phyloP scores from a whole-genome alignment of 306 rosid genomes.

The Heteromeles arbutifolia region DNA sequence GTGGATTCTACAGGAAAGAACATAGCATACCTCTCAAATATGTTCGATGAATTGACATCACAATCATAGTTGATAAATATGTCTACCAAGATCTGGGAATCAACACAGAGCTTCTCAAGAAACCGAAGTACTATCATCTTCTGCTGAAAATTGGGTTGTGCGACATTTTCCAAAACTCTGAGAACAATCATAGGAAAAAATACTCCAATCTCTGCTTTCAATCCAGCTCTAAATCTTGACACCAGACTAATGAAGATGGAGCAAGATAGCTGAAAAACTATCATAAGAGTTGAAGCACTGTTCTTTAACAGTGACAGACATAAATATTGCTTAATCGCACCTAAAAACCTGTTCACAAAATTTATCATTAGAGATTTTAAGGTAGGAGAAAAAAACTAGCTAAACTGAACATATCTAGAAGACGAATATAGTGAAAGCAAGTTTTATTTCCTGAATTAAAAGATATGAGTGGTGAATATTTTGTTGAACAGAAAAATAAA shows the following conservation, averaged over 20 bases:
- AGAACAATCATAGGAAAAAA: slow-evolving; percentile 99
- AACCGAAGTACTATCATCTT: slow-evolving; percentile 97
- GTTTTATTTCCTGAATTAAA: slow-evolving; percentile 8
- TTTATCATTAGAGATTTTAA: neutral
- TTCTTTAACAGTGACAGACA: slow-evolving; percentile 96
- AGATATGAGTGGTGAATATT: neutral
- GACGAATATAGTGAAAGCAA: neutral
- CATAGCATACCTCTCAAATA: slow-evolving; percentile 84
- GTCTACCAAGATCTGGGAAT: slow-evolving; percentile 96
- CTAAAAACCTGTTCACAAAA: slow-evolving; percentile 68
- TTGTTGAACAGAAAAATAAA: neutral
- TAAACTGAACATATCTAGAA: neutral
- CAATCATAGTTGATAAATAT: slow-evolving; percentile 95
- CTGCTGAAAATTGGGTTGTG: slow-evolving; percentile 98
- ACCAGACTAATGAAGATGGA: slow-evolving; percentile 98
- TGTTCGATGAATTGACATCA: slow-evolving; percentile 99
- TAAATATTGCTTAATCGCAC: slow-evolving; percentile 98
- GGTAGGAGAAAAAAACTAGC: neutral
- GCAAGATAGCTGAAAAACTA: slow-evolving; percentile 93
- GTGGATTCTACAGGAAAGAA: slow-evolving; percentile 12
- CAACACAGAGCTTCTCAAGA: slow-evolving; percentile 82
- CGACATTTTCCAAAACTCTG: slow-evolving; percentile 93
- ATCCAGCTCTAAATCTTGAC: slow-evolving; percentile 93
- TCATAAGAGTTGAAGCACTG: slow-evolving; percentile 95
- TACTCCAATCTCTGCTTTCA: slow-evolving; percentile 99